Evolutionary conservation across 2,329 filamentous ascomycete genomes (phyloP), one percentile per base, ranked within the genome.

Genomic region (Metarhizium brunneum): DNA sequence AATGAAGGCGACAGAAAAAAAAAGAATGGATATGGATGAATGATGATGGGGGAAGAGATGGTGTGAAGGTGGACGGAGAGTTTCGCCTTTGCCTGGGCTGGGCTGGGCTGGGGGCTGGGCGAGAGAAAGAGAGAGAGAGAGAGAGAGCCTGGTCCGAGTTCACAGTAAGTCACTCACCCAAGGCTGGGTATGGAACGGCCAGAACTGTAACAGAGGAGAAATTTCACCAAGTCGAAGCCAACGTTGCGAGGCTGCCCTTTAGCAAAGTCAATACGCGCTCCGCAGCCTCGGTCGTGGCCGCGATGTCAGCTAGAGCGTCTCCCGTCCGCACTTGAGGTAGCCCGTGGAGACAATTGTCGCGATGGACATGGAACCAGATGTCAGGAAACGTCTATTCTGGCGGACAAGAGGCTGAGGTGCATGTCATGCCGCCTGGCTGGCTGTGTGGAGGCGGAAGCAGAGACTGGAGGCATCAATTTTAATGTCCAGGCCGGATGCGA

Each of bases 311-410:
- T 57, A 59, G 56, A 38, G 29, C 35, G 59, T 58, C 52, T 51
- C 58, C 25, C 51, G 55, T 60, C 61, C 61, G 59, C 62, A 55
- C 56, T 62, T 57, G 60, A 61, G 58, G 59, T 60, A 55, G 54
- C 59, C 60, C 63, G 62, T 63, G 62, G 62, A 59, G 59, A 61
- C 61, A 49, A 57, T 58, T 56, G 58, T 62, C 58, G 60, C 61
- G 58, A 63, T 60, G 59, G 58, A 59, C 59, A 60, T 62, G 48
- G 54, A 51, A 47, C 14, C 13, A 16, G 10, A 40, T 11, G 14
- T 11, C 13, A 14, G 32, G 14, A 40, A 40, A 16, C 38, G 10
- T 40, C 38, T 13, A 16, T 40, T 40, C 38, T 40, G 38, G 13
- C 13, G 38, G 38, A 3, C 38, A 40, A 25, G 40, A 25, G 42